These are phyloP conservation scores for Aspergillus quadrilineatus DNA, from an alignment of 2,329 filamentous ascomycete species.

Conservation along the genomic window DNA sequence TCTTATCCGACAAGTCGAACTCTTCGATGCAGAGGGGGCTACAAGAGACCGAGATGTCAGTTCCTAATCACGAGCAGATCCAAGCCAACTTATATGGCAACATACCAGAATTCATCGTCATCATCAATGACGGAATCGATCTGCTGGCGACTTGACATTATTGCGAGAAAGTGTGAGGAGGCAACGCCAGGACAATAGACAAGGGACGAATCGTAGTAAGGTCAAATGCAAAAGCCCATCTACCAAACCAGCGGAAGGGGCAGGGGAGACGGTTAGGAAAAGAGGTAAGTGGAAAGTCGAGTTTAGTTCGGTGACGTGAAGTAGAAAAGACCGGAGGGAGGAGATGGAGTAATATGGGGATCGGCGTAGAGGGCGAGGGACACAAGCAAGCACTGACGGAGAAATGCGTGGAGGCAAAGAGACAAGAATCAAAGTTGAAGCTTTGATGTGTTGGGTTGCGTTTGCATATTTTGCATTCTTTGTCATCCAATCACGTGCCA, in stretches of 20 bases:
- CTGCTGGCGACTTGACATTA: constrained; percentile 47
- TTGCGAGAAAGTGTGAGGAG: constrained; percentile 23
- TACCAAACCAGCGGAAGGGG: constrained; percentile 23
- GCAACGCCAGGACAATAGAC: constrained; percentile 15
- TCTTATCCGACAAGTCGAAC: constrained; percentile 95
- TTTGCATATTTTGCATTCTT: constrained; percentile 23
- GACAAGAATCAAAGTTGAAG: constrained; percentile 23
- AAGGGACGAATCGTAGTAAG: constrained; percentile 15
- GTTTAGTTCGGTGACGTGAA: background rate
- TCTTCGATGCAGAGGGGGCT: constrained; percentile 98
- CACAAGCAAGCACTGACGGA: background rate
- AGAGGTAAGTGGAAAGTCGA: constrained; percentile 17
- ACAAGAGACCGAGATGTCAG: constrained; percentile 25
- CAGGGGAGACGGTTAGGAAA: constrained; percentile 18
- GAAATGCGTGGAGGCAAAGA: constrained; percentile 25
- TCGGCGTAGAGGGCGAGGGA: constrained; percentile 8
- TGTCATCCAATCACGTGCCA: constrained; percentile 15
- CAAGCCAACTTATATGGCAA: background rate
- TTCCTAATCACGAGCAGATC: constrained; percentile 9
- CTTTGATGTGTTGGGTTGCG: constrained; percentile 23
- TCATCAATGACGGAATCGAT: constrained; percentile 52
- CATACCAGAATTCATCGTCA: constrained; percentile 50
- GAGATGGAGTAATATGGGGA: background rate
- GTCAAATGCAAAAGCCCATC: constrained; percentile 19
- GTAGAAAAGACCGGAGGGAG: constrained; percentile 2